Evolutionary conservation across 2,329 filamentous ascomycete genomes (phyloP), one percentile per base, ranked within the genome.

Genomic region (Sarocladiaceae sp.): DNA sequence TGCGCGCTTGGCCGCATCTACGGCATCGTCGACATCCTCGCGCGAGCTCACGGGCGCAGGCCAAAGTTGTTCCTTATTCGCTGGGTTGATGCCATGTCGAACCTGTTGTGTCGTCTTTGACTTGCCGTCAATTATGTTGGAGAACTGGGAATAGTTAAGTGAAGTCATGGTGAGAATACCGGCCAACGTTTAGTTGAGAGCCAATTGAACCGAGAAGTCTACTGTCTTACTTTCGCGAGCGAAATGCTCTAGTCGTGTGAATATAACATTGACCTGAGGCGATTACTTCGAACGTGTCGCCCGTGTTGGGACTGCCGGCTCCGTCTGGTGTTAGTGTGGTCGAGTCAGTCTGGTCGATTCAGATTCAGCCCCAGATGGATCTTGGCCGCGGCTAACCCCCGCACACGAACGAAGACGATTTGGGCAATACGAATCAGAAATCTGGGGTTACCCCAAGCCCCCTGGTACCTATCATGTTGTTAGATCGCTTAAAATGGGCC

Each of bases 11-110:
- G 52, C 53, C 15, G 53, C 53, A 22, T 22, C 28, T 8, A 52
- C 35, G 26, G 50, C 50, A 7, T 22, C 12, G 20, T 54, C 53
- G 15, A 52, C 42, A 31, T 54, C 53, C 18, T 54, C 44, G n/a
- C 22, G 28, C 4, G 26, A 15, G 18, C 50, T 36, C 13, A 52
- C 26, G 8, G 53, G 53, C 5, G 49, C 50, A 35, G 51, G 47
- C 40, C 25, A 51, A 2, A 51, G 49, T 2, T 50, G 49, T 40
- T 52, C 22, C 5, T 26, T 44, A 4, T 18, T 54, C 13, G 53
- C 49, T 15, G 53, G 53, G 20, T 54, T 48, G 50, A 54, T 49
- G 18, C 37, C 50, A 47, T 54, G 49, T 10, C 48, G 48, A 22
- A 33, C 18, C 4, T 20, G 22, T 6, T 48, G 22, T 7, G 44